phyloP scores from a whole-genome alignment of 129 eudicot species.

The Escallonia rubra region DNA sequence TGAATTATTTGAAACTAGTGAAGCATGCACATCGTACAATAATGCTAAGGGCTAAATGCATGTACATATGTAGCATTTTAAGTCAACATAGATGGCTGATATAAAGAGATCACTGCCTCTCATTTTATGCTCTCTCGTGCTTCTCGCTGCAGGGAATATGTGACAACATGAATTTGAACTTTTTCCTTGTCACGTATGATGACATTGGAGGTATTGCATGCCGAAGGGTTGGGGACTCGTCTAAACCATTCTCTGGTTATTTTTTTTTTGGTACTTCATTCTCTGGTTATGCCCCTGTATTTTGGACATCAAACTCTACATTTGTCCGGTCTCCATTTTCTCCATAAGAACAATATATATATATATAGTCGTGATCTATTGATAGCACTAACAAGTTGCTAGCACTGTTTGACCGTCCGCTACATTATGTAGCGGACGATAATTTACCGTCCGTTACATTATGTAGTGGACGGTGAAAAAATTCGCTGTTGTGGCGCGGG shows the following conservation, averaged over 20 bases:
- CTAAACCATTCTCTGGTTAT: slow-evolving; percentile 52
- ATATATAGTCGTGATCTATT: no score
- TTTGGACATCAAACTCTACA: slow-evolving; percentile 75
- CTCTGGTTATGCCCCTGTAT: slow-evolving; percentile 60
- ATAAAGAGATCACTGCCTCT: background rate
- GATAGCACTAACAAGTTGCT: no score
- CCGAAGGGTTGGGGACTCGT: slow-evolving; percentile 71
- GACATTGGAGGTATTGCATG: slow-evolving; percentile 89
- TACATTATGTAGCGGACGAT: no score
- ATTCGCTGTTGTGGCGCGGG: no score
- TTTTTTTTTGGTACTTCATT: no score
- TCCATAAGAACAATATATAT: slow-evolving; percentile 55
- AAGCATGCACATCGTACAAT: no score
- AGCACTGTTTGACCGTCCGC: no score
- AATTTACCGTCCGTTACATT: no score
- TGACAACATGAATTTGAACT: slow-evolving; percentile 72
- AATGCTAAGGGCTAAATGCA: no score
- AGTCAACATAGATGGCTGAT: background rate
- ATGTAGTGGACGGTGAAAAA: no score
- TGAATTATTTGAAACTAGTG: no score
- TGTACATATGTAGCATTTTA: no score
- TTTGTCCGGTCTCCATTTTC: slow-evolving; percentile 63
- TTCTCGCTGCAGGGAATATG: slow-evolving; percentile 64
- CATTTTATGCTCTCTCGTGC: slow-evolving; percentile 1
- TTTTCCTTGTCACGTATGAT: slow-evolving; percentile 69